Percentiles rank a stretch among this genome's conserved stretches.
Evolutionary conservation across 139 green algal species (phyloP).

Genomic region (Haematococcus lacustris): DNA sequence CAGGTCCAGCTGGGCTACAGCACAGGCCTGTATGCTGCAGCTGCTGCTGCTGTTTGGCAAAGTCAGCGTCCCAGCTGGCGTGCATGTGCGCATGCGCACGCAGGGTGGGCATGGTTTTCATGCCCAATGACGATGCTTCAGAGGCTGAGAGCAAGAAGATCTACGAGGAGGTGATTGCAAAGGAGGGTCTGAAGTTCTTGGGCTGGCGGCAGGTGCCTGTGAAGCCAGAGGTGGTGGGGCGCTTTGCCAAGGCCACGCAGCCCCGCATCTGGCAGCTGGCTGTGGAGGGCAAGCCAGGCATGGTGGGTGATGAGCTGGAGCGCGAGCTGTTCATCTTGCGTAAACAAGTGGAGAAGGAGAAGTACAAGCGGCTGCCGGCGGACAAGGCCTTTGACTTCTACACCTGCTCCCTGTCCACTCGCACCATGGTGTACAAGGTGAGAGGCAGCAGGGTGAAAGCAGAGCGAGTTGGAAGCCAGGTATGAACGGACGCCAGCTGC

Average conservation of each 20-base stretch:
- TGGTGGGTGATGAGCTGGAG: conserved; percentile 82
- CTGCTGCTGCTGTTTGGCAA: not conserved
- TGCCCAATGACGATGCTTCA: conserved; percentile 80
- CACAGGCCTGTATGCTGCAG: not conserved
- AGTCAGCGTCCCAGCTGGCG: not conserved
- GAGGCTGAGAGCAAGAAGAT: conserved; percentile 65
- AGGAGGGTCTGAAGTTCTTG: conserved; percentile 80
- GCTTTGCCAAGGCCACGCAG: conserved; percentile 78
- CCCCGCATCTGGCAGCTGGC: conserved; percentile 87
- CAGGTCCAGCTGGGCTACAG: no score
- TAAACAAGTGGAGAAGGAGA: conserved; percentile 86
- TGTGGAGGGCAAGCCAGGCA: conserved; percentile 29
- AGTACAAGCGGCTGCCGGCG: conserved; percentile 31
- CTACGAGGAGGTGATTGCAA: conserved; percentile 47
- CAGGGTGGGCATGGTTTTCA: conserved; percentile 96
- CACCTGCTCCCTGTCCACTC: conserved; percentile 79
- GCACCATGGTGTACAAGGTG: conserved; percentile 97
- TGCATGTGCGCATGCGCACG: not conserved
- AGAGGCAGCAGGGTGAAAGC: no score
- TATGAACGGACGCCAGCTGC: conserved; percentile 76
- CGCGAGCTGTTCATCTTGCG: conserved; percentile 90
- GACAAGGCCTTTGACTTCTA: conserved; percentile 74
- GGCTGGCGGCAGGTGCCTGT: conserved; percentile 93
- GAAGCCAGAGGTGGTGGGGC: conserved; percentile 74
- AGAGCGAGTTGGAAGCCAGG: no score